Evolutionary conservation across 2,329 filamentous ascomycete species (phyloP).

Genomic region (Trichocomaceae sp.): DNA sequence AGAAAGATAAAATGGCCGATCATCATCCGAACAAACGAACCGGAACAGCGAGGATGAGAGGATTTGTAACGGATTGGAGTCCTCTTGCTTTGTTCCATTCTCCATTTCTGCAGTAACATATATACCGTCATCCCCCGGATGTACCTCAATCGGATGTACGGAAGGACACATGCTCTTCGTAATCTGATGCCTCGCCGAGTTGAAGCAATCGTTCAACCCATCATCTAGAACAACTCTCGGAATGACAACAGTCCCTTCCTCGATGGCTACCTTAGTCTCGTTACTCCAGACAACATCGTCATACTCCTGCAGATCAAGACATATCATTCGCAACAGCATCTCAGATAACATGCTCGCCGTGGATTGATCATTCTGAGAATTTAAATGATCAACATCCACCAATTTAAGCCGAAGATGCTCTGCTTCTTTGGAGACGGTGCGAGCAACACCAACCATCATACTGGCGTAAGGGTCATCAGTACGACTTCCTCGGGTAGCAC

Average conservation of each 20-base stretch:
- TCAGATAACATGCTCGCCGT: neutral
- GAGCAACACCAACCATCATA: conserved; percentile 11
- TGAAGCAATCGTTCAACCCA: neutral
- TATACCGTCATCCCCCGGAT: neutral
- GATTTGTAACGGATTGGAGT: neutral
- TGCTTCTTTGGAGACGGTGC: conserved; percentile 4
- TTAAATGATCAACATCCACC: conserved; percentile 2
- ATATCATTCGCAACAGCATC: conserved; percentile 14
- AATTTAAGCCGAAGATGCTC: conserved; percentile 7
- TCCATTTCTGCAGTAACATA: neutral
- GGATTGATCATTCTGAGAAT: conserved; percentile 1
- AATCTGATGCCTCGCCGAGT: neutral
- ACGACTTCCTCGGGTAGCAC: conserved; percentile 5
- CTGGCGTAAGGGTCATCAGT: conserved; percentile 8
- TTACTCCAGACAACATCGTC: conserved; percentile 22
- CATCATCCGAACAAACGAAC: neutral
- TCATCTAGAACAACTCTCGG: conserved; percentile 20
- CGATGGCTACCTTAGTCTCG: conserved; percentile 25
- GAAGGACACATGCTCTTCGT: conserved; percentile 2
- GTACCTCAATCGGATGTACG: neutral
- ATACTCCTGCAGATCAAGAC: neutral
- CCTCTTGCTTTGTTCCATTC: neutral
- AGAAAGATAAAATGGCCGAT: neutral
- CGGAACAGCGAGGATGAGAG: neutral
- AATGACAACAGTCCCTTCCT: conserved; percentile 22